Evolutionary conservation across 1,284 basidiomycete genomes (phyloP).

Genomic region (Jaminaea rosea): DNA sequence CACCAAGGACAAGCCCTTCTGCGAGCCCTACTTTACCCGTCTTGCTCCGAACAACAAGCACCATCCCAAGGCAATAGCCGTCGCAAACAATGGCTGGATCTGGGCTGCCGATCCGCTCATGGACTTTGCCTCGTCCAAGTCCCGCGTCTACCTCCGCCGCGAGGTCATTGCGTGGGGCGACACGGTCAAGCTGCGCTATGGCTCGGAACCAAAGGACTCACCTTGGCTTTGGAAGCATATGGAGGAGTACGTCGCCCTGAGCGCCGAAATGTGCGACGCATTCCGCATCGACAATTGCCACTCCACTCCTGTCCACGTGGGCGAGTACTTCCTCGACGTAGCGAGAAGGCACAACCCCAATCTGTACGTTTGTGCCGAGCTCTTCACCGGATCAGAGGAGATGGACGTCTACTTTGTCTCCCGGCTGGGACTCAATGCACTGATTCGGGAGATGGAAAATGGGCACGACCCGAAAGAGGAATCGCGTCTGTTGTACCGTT

Average conservation of each 20-base stretch:
- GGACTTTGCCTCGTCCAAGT: slow-evolving; percentile 88
- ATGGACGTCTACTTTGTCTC: slow-evolving; percentile 52
- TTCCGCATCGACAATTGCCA: slow-evolving; percentile 98
- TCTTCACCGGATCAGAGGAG: slow-evolving; percentile 91
- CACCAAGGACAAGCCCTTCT: slow-evolving; percentile 22
- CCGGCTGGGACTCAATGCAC: slow-evolving; percentile 37
- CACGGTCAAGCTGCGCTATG: slow-evolving; percentile 94
- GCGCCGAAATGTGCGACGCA: slow-evolving; percentile 73
- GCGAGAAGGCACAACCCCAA: slow-evolving; percentile 80
- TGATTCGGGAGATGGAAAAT: slow-evolving; percentile 43
- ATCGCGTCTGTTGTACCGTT: slow-evolving; percentile 34
- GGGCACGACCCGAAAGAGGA: slow-evolving; percentile 40
- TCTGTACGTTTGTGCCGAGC: slow-evolving; percentile 88
- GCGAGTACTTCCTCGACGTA: slow-evolving; percentile 80
- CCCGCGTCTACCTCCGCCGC: slow-evolving; percentile 89
- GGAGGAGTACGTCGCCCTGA: slow-evolving; percentile 61
- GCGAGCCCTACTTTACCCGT: slow-evolving; percentile 38
- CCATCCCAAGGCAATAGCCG: slow-evolving; percentile 62
- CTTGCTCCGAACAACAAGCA: slow-evolving; percentile 50
- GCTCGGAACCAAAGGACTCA: slow-evolving; percentile 55
- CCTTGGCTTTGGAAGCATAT: slow-evolving; percentile 94
- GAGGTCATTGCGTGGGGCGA: slow-evolving; percentile 97
- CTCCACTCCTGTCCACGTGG: slow-evolving; percentile 88
- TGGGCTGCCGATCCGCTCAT: slow-evolving; percentile 89
- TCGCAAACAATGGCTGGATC: slow-evolving; percentile 96